These are phyloP conservation scores for Neostapfia colusana DNA, from an alignment of 176 grass and related monocot genomes.

Conservation along the genomic window DNA sequence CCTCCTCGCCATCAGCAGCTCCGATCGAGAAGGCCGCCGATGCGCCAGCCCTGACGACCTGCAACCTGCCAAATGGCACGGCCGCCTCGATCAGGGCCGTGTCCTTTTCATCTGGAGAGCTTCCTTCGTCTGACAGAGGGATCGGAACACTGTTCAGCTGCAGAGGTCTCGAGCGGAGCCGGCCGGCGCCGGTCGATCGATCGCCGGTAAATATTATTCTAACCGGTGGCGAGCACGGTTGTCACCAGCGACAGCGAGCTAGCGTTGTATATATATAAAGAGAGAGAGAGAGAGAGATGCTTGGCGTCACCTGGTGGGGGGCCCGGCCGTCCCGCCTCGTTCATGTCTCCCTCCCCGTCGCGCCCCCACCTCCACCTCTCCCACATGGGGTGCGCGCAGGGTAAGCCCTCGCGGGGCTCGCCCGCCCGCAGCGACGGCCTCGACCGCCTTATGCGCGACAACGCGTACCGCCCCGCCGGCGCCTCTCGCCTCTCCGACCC, in stretches of 20 bases:
- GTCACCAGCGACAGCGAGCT: not conserved
- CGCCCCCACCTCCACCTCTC: constrained; percentile 4
- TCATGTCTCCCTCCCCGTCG: constrained; percentile 43
- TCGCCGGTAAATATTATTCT: not conserved
- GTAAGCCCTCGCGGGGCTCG: constrained; percentile 47
- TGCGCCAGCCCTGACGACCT: not conserved
- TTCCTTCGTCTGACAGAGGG: no score
- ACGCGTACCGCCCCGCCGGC: constrained; percentile 27
- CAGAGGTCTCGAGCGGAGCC: not conserved
- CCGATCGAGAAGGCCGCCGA: no score
- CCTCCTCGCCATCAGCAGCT: no score
- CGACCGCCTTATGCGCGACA: constrained; percentile 37
- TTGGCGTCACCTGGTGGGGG: not conserved
- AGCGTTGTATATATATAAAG: constrained; percentile 39
- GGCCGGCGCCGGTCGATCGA: constrained; percentile 24
- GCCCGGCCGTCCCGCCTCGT: constrained; percentile 24
- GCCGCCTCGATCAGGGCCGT: not conserved
- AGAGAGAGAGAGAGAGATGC: no score
- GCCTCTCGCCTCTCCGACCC: constrained; percentile 32
- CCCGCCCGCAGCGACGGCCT: constrained; percentile 43
- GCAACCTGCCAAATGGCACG: constrained; percentile 24
- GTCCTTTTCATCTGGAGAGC: not conserved
- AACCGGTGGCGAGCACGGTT: not conserved
- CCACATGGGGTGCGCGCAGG: constrained; percentile 63
- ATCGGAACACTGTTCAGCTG: no score